Percentiles rank a stretch among this genome's conserved stretches.
These are phyloP conservation scores for Mycosphaerella arachidis DNA, from an alignment of 2,329 filamentous ascomycete species.

Conservation along the genomic window DNA sequence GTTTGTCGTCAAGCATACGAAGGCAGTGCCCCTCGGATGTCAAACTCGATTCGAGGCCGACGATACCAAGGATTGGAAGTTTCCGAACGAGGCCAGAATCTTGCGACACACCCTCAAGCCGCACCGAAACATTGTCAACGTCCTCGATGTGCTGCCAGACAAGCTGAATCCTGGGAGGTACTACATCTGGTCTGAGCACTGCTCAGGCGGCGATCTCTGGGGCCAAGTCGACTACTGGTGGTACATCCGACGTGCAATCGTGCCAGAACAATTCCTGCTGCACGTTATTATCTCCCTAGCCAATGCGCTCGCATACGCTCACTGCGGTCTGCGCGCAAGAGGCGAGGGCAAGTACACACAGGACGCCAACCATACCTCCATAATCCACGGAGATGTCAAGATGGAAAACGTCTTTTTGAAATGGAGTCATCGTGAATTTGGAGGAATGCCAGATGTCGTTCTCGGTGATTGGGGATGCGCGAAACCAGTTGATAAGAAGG, in stretches of 20 bases:
- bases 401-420: slow-evolving; percentile 17
- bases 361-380: slow-evolving; percentile 3
- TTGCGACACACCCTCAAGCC: background rate
- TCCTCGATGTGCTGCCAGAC: background rate
- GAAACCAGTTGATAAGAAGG: background rate
- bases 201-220: slow-evolving; percentile 13
- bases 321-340: slow-evolving; percentile 16
- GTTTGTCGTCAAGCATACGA: slow-evolving; percentile 1
- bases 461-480: slow-evolving; percentile 19
- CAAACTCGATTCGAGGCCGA: background rate
- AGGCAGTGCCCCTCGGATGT: background rate
- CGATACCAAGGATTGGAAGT: background rate
- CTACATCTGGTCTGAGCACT: slow-evolving; percentile 6
- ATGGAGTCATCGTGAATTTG: slow-evolving; percentile 8
- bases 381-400: slow-evolving; percentile 24
- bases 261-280: slow-evolving; percentile 13
- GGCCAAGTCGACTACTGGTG: slow-evolving; percentile 6
- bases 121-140: slow-evolving; percentile 4
- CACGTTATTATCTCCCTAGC: slow-evolving; percentile 14
- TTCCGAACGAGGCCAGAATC: slow-evolving; percentile 1
- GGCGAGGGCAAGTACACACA: slow-evolving; percentile 9
- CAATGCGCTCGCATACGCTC: slow-evolving; percentile 18
- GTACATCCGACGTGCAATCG: background rate
- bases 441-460: slow-evolving; percentile 16
- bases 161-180: background rate